Conservation (phyloP, 495 filamentous ascomycete genomes). For the Aspergillus sparsus region DNA sequence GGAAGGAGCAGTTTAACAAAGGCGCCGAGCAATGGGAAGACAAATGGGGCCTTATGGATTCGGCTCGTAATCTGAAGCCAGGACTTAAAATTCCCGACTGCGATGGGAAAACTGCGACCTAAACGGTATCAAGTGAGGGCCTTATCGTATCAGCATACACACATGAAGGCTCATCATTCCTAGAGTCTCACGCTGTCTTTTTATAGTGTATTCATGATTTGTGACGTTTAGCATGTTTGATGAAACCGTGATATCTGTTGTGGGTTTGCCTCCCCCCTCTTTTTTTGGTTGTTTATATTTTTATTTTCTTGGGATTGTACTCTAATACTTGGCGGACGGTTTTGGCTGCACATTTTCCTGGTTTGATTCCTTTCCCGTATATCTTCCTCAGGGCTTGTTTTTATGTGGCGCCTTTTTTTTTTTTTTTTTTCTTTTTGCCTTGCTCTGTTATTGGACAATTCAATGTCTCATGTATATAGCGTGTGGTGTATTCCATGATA, state of each 20-base stretch:
- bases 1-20: constrained; percentile 77
- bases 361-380: not conserved
- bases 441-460: not conserved
- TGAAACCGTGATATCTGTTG: constrained; percentile 12
- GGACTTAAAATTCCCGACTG: constrained; percentile 89
- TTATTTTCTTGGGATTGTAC: constrained; percentile 16
- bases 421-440: not conserved
- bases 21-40: constrained; percentile 83
- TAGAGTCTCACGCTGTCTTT: constrained; percentile 2
- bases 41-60: constrained; percentile 92
- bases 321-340: constrained; percentile 9
- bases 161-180: not conserved
- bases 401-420: not conserved
- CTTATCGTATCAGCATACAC: too few species aligned
- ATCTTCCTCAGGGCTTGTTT: not conserved
- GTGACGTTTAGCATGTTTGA: constrained; percentile 21
- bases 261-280: constrained; percentile 6
- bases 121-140: not conserved
- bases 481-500: constrained; percentile 5
- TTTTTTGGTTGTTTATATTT: constrained; percentile 11
- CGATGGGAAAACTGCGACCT: constrained; percentile 66
- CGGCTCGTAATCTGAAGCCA: constrained; percentile 78
- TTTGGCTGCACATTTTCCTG: constrained; percentile 1
- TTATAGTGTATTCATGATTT: constrained; percentile 20
- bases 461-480: constrained; percentile 18